Evolutionary conservation across 1,284 basidiomycete genomes (phyloP).

Genomic region (Coniferiporia sulphurascens): DNA sequence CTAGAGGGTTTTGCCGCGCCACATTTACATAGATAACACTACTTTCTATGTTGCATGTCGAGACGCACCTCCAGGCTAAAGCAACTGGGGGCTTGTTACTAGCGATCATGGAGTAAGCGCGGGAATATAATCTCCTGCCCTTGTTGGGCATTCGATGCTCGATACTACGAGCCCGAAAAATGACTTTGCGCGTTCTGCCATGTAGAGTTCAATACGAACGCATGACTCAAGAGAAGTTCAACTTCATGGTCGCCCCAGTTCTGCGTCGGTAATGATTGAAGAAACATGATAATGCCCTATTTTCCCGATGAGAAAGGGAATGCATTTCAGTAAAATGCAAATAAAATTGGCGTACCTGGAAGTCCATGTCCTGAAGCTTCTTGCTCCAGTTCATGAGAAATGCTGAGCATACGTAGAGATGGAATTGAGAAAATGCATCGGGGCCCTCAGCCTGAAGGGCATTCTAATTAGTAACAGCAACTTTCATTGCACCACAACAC

Average conservation of each 20-base stretch:
- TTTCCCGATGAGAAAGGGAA: slow-evolving; percentile 2
- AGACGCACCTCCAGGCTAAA: not conserved
- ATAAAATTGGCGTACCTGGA: slow-evolving; percentile 61
- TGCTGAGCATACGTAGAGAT: slow-evolving; percentile 93
- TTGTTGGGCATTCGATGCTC: not conserved
- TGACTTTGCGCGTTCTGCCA: slow-evolving; percentile 96
- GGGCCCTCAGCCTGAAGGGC: slow-evolving; percentile 78
- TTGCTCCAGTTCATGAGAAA: slow-evolving; percentile 92
- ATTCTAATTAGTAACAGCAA: slow-evolving; percentile 3
- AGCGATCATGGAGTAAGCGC: not conserved
- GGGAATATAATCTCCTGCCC: not conserved
- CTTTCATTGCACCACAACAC: slow-evolving; percentile 1
- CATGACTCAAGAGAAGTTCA: slow-evolving; percentile 91
- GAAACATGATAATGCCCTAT: slow-evolving; percentile 98
- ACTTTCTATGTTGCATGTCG: not conserved
- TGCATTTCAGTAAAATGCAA: not conserved
- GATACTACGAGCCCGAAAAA: slow-evolving; percentile 43
- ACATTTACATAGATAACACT: not conserved
- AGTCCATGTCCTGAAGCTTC: slow-evolving; percentile 89
- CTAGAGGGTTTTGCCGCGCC: not conserved
- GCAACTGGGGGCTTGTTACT: not conserved
- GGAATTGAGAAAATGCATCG: slow-evolving; percentile 95
- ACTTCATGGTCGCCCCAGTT: slow-evolving; percentile 95
- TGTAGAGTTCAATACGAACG: slow-evolving; percentile 90
- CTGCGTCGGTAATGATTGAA: slow-evolving; percentile 94